Evolutionary conservation across 2,329 filamentous ascomycete species (phyloP).

Genomic region (Epichloe sp.): DNA sequence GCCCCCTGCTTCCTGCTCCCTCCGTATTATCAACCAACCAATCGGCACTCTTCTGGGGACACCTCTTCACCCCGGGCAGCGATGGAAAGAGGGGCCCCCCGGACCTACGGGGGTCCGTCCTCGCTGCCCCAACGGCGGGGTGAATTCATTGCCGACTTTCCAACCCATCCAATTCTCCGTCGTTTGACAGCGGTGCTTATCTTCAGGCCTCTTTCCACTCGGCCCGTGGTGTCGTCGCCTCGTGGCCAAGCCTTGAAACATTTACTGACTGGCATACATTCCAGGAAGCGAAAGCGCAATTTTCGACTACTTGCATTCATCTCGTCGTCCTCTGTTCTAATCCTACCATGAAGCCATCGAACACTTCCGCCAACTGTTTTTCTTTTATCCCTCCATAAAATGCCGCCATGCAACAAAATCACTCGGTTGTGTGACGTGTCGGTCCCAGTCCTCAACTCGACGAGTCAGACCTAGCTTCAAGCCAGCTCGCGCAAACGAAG

Average conservation of each 20-base stretch:
- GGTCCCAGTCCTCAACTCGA: no score
- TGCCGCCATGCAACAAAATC: background rate
- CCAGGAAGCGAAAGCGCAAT: background rate
- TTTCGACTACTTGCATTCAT: background rate
- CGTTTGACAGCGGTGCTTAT: no score
- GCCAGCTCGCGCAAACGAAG: background rate
- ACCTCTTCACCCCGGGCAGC: no score
- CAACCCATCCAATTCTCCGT: no score
- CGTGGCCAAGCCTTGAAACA: background rate
- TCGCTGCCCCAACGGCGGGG: no score
- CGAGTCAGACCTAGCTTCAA: background rate
- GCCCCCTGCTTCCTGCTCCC: conserved; percentile 13
- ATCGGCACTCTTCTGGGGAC: no score
- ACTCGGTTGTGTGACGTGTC: background rate
- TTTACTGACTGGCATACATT: no score
- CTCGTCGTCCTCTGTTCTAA: background rate
- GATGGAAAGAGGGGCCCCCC: no score
- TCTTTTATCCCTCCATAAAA: background rate
- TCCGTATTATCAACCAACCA: conserved; percentile 46
- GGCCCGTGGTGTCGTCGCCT: background rate
- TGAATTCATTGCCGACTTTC: no score
- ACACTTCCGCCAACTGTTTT: background rate
- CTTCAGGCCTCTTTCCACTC: no score
- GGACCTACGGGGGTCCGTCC: no score
- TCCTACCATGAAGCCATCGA: background rate